phyloP scores from a whole-genome alignment of 768 basidiomycete species.

The Strobilomyces echinocephalus region DNA sequence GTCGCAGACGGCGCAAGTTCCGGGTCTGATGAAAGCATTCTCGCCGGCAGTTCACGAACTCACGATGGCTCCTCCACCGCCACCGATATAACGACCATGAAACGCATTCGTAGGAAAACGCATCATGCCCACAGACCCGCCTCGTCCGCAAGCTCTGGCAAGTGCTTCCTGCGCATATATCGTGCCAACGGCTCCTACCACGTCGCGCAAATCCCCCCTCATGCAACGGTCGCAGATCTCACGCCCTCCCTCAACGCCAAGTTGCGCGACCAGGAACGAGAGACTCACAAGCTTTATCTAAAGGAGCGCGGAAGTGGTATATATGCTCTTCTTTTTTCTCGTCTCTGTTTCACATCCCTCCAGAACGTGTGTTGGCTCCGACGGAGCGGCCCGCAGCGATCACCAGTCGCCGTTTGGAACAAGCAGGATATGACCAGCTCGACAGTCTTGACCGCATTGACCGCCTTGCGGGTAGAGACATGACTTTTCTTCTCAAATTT shows the following conservation, averaged over 20 bases:
- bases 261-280: conserved; percentile 44
- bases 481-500: conserved; percentile 84
- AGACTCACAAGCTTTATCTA: conserved; percentile 66
- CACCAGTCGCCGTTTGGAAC: conserved; percentile 75
- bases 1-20: conserved; percentile 37
- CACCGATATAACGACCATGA: conserved; percentile 14
- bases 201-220: conserved; percentile 57
- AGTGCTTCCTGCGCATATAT: conserved; percentile 63
- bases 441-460: conserved; percentile 78
- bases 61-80: conserved; percentile 11
- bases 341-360: background rate
- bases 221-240: conserved; percentile 65
- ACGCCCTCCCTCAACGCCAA: conserved; percentile 58
- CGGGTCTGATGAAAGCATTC: conserved; percentile 34
- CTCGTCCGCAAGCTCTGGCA: conserved; percentile 14
- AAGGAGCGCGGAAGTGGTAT: conserved; percentile 72
- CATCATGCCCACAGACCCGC: conserved; percentile 16
- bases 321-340: conserved; percentile 12
- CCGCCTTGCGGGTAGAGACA: conserved; percentile 68
- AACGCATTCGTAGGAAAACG: conserved; percentile 24
- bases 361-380: conserved; percentile 79
- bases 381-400: conserved; percentile 84
- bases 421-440: conserved; percentile 81
- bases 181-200: conserved; percentile 69
- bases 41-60: conserved; percentile 15